Evolutionary conservation across 1,139 yeast genomes (phyloP).

Genomic region (Nakaseomyces uthaithaninus): DNA sequence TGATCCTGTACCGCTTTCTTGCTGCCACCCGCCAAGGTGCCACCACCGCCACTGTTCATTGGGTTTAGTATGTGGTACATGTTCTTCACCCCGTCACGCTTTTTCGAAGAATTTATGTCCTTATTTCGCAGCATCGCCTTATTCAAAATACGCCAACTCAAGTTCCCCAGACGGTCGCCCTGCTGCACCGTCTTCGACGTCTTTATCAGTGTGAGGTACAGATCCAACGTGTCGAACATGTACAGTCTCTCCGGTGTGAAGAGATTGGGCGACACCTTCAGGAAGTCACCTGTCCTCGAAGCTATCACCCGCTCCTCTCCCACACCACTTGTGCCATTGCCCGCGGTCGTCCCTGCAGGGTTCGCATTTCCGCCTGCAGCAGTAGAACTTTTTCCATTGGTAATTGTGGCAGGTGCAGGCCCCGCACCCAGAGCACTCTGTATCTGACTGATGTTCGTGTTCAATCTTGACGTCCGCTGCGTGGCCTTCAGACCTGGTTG

Average conservation of each 20-base stretch:
- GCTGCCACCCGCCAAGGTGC: not conserved
- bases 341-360: too few relatives aligned
- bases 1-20: not conserved
- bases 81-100: slow-evolving; percentile 31
- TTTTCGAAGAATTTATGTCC: slow-evolving; percentile 27
- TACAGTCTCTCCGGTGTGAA: slow-evolving; percentile 30
- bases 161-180: slow-evolving; percentile 30
- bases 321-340: too few relatives aligned
- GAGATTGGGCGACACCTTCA: slow-evolving; percentile 29
- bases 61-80: slow-evolving; percentile 28
- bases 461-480: too few relatives aligned
- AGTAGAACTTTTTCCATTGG: too few relatives aligned
- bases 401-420: too few relatives aligned
- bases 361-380: too few relatives aligned
- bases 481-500: too few relatives aligned
- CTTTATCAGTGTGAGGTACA: slow-evolving; percentile 27
- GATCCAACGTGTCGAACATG: slow-evolving; percentile 26
- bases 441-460: not conserved
- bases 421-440: too few relatives aligned
- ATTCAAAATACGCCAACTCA: slow-evolving; percentile 31
- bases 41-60: not conserved
- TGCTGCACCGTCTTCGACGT: slow-evolving; percentile 24
- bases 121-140: slow-evolving; percentile 27
- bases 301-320: not conserved
- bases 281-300: slow-evolving; percentile 11